Conservation (phyloP, 805 yeast genomes). For the Yarrowia hollandica region DNA sequence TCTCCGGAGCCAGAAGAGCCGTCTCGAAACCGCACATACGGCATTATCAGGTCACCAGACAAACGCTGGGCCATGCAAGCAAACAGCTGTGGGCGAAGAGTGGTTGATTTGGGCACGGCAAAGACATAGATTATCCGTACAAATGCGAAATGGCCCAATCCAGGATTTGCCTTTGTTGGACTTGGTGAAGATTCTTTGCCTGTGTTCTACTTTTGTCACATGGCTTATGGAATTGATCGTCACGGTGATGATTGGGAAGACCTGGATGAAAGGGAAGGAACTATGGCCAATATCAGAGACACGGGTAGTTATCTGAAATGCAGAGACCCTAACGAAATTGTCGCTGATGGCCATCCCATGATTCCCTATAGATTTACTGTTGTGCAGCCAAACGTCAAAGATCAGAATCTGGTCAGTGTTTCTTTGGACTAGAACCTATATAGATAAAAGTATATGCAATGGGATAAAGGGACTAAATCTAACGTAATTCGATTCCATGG, state of each 20-base stretch:
- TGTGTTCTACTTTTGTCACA: background rate
- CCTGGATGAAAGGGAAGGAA: background rate
- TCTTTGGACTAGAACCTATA: too few relatives aligned
- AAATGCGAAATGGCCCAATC: background rate
- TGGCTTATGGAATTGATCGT: background rate
- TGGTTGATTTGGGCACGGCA: background rate
- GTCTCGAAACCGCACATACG: background rate
- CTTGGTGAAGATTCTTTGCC: background rate
- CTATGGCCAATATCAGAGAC: background rate
- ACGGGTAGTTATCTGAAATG: slow-evolving; percentile 1
- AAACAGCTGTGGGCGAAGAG: background rate
- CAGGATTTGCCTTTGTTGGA: background rate
- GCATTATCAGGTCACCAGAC: background rate
- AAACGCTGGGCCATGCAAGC: background rate
- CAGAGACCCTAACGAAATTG: background rate
- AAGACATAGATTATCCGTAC: background rate
- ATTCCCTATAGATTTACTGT: background rate
- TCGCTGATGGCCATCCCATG: background rate
- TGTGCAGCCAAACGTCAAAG: background rate
- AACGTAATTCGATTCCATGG: too few relatives aligned
- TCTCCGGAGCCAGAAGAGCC: background rate
- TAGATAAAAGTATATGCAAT: too few relatives aligned
- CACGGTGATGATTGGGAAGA: background rate
- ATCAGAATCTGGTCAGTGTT: background rate
- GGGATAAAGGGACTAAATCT: too few relatives aligned